These are phyloP conservation scores for Magnaporthales sp. DNA, from an alignment of 2,329 filamentous ascomycete genomes.

Conservation along the genomic window DNA sequence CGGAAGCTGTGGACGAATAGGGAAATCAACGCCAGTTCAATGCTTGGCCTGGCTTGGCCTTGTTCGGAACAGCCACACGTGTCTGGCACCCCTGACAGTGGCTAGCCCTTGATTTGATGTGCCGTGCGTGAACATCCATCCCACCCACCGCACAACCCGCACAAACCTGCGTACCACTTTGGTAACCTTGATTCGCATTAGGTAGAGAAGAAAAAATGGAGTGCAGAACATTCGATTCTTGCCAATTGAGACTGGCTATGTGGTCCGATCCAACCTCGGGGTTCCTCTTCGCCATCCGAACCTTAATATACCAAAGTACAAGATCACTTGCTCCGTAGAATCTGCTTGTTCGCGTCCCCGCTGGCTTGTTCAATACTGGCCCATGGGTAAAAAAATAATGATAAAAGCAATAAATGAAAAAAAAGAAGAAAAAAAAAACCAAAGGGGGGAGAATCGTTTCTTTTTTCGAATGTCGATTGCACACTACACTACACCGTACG, in stretches of 20 bases:
- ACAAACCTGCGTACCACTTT: not conserved
- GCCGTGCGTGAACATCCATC: not conserved
- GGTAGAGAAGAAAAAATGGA: not conserved
- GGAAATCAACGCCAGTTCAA: not conserved
- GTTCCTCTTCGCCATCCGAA: not conserved
- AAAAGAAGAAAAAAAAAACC: not conserved
- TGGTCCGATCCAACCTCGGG: not conserved
- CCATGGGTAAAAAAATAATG: not conserved
- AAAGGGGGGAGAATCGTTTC: not conserved
- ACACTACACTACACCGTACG: not conserved
- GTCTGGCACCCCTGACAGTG: not conserved
- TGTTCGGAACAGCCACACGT: not conserved
- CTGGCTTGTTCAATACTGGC: not conserved
- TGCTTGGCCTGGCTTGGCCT: not conserved
- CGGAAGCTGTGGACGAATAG: not conserved
- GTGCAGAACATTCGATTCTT: slow-evolving; percentile 2
- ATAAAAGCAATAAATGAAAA: not conserved
- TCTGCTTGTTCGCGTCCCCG: not conserved
- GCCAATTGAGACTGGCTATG: not conserved
- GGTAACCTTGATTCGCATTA: not conserved
- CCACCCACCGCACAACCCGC: not conserved
- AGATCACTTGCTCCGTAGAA: not conserved
- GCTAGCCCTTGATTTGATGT: not conserved
- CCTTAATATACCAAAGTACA: not conserved
- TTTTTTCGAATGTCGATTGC: not conserved